phyloP scores from a whole-genome alignment of 2,329 filamentous ascomycete species.

The Paecilomyces formosus region DNA sequence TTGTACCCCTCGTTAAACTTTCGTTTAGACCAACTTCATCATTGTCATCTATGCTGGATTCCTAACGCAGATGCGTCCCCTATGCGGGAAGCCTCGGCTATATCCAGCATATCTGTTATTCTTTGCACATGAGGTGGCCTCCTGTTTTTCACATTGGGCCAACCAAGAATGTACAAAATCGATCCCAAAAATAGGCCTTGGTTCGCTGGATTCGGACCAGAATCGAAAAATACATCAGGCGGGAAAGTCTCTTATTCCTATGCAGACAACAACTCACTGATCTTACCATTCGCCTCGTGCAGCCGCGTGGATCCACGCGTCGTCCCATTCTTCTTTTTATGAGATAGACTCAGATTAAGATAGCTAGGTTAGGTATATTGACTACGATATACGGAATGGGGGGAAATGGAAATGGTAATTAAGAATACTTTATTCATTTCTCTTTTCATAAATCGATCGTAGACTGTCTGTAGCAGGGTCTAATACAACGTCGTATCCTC shows the following conservation, averaged over 20 bases:
- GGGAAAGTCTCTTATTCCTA: too few relatives aligned
- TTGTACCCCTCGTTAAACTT: neutral
- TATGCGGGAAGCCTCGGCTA: neutral
- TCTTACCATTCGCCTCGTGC: neutral
- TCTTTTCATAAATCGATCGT: neutral
- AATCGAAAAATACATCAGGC: too few relatives aligned
- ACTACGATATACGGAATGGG: neutral
- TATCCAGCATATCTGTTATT: neutral
- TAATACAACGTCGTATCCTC: too few relatives aligned
- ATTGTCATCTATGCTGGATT: neutral
- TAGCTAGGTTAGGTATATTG: neutral
- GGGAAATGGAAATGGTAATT: neutral
- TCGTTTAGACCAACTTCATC: neutral
- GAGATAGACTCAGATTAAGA: neutral
- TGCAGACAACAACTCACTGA: neutral
- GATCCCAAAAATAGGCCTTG: neutral
- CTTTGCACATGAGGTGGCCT: neutral
- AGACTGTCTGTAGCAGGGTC: neutral
- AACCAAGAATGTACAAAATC: neutral
- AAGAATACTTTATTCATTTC: neutral
- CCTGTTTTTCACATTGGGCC: neutral
- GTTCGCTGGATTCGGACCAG: neutral
- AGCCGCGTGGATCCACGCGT: neutral
- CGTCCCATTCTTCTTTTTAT: neutral
- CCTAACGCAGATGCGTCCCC: neutral